Evolutionary conservation across 495 filamentous ascomycete species (phyloP), one percentile per base, ranked within the genome.

Genomic region (Poronia punctata): DNA sequence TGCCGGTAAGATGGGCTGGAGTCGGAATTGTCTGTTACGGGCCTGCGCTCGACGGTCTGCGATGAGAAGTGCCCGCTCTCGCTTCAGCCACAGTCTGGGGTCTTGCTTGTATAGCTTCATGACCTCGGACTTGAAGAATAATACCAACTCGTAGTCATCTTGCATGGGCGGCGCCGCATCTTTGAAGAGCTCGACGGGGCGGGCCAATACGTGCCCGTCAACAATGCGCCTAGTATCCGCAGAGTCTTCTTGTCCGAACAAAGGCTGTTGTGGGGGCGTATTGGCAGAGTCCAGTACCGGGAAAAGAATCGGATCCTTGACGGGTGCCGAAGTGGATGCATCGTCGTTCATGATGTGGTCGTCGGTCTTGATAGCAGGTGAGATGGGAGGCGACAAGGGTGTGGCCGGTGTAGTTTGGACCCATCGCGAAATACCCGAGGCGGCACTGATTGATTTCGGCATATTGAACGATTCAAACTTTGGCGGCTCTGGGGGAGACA

Each of bases 401-500:
- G 74, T 65, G 20, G 75, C 59, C 64, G 66, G 50, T n/a, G n/a
- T n/a, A 63, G 68, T 52, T 53, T 57, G 49, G 45, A 52, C 42
- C 51, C 52, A 52, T 44, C 55, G 43, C 61, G 61, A 30, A 56
- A 66, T 33, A 53, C 66, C 46, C 49, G 54, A 12, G 15, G 40
- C 31, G 33, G 57, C 56, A 15, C 57, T 43, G 40, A 60, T 55
- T 26, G 44, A 25, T 9, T 47, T 49, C 15, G 44, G 45, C 33
- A 45, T 43, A 21, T 21, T 34, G 60, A 84, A 86, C 31, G 54
- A 75, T 31, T 86, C 82, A 35, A 78, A 62, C 15, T 75, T 74
- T 48, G 75, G 69, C 7, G 68, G 63, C 53, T 85, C 82, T 32
- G 84, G 84, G 16, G 84, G 84, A 24, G 84, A 88, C 78, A 88